Evolutionary conservation across 192 early-diverging fungal genomes (phyloP), one percentile per base, ranked within the genome.

Genomic region (Spinellus fusiger): DNA sequence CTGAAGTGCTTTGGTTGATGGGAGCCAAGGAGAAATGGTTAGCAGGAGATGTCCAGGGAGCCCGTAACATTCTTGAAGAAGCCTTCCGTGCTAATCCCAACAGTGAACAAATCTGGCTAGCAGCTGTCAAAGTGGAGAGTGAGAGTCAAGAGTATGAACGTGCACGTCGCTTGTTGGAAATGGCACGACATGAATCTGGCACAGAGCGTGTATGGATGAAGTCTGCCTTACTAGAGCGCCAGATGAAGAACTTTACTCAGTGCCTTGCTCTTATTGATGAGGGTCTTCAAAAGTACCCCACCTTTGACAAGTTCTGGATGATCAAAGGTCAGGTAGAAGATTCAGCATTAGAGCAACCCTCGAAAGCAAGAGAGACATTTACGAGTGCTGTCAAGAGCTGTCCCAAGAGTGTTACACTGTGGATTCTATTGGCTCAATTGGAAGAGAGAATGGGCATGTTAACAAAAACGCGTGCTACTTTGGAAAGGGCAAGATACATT

Each of bases 161-260:
- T 48, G 96, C 95, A 1, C 82, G 87, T 48, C 59, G 75, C 22
- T 65, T 99, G 20, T 73, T 98, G 20, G 76, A 81, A 54, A 80
- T 81, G 32, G 95, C 95, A 0, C 74, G 93, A 49, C 80, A 81
- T 48, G 72, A 85, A 35, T 84, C 86, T 5, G 86, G 88, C 53
- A 93, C 93, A 1, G 74, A 86, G 34, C 79, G 82, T 58, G 93
- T 99, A 1, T 99, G 95, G 94, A 93, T 99, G 89, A 99, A 99
- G 61, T 88, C 89, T 4, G 90, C 84, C 0, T 84, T 89, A 23
- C 74, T 99, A 27, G 88, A 97, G 64, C 77, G 95, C 23, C 86
- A 93, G 60, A 66, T 92, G 33, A 80, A 76, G 7, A 71, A 86
- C 32, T 63, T 72, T n/a, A 66, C 77, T 5, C 78, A 72, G 46